phyloP scores from a whole-genome alignment of 2,329 filamentous ascomycete species.

The Fusarium pseudocircinatum region DNA sequence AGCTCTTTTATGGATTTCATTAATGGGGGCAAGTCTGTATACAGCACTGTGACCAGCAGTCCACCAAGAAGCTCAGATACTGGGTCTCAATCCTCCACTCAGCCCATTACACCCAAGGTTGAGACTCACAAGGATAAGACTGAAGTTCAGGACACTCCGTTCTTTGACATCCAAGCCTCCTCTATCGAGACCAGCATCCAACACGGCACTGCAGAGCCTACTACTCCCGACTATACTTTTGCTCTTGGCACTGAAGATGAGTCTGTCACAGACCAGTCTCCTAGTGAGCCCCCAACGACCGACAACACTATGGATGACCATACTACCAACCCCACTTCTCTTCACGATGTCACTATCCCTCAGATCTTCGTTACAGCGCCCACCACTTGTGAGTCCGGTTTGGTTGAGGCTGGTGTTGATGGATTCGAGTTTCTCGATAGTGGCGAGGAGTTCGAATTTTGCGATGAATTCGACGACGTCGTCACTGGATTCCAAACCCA shows the following conservation, averaged over 20 bases:
- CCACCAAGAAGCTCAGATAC: neutral
- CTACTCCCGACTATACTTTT: neutral
- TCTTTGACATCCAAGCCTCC: neutral
- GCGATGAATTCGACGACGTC: neutral
- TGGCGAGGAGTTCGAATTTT: neutral
- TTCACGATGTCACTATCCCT: neutral
- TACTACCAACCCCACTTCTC: neutral
- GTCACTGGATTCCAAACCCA: neutral
- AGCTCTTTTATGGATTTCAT: conserved; percentile 8
- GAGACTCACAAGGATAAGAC: neutral
- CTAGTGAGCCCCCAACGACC: neutral
- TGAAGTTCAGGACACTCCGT: neutral
- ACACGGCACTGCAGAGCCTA: neutral
- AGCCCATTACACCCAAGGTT: neutral
- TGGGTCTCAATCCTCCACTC: neutral
- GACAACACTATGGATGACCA: neutral
- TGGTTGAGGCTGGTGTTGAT: neutral
- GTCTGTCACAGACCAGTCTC: neutral
- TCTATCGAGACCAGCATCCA: neutral
- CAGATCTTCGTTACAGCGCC: neutral
- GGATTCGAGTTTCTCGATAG: neutral
- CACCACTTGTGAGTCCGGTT: neutral
- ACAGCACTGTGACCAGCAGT: neutral
- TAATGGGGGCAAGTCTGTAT: neutral
- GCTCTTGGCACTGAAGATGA: neutral